These are phyloP conservation scores for Penicillium steckii DNA, from an alignment of 495 filamentous ascomycete genomes.

Conservation along the genomic window DNA sequence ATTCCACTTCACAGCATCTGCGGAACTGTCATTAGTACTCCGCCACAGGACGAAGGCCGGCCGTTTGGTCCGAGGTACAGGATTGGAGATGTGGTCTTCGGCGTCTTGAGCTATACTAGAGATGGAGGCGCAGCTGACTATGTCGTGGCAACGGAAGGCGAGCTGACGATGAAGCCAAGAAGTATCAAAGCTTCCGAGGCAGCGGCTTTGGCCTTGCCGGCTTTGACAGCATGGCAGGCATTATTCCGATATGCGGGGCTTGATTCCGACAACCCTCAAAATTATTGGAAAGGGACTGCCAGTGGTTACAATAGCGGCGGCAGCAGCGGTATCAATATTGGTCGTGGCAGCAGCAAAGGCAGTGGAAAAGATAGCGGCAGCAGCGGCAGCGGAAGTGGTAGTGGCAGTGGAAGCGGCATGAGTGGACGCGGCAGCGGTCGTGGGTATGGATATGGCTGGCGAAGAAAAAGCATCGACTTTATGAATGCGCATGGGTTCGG, in stretches of 20 bases:
- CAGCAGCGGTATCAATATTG: neutral
- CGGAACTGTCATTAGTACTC: conserved; percentile 51
- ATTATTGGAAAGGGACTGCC: neutral
- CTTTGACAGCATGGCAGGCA: conserved; percentile 57
- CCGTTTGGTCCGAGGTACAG: conserved; percentile 40
- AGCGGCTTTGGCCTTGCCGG: conserved; percentile 52
- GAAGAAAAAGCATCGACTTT: neutral
- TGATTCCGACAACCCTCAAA: conserved; percentile 20
- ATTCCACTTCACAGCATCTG: conserved; percentile 60
- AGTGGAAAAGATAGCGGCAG: neutral
- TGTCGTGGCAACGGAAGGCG: conserved; percentile 46
- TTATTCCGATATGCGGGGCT: conserved; percentile 53
- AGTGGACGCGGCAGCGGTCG: neutral
- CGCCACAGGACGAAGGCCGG: conserved; percentile 36
- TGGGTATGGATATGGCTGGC: neutral
- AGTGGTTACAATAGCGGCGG: conserved; percentile 1
- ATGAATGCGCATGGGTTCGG: neutral
- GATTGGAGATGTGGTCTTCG: conserved; percentile 54
- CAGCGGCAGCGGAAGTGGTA: neutral
- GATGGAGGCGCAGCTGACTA: conserved; percentile 55
- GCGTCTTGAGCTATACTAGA: conserved; percentile 42
- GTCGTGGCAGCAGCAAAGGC: neutral
- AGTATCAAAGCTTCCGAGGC: conserved; percentile 49
- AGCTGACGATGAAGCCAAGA: conserved; percentile 49
- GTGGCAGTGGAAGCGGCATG: conserved; percentile 8